A percentile compares a stretch with the other conserved stretches of the same genome.
Conservation (phyloP, 2,329 filamentous ascomycete genomes). For the Fusarium fujikuroi region DNA sequence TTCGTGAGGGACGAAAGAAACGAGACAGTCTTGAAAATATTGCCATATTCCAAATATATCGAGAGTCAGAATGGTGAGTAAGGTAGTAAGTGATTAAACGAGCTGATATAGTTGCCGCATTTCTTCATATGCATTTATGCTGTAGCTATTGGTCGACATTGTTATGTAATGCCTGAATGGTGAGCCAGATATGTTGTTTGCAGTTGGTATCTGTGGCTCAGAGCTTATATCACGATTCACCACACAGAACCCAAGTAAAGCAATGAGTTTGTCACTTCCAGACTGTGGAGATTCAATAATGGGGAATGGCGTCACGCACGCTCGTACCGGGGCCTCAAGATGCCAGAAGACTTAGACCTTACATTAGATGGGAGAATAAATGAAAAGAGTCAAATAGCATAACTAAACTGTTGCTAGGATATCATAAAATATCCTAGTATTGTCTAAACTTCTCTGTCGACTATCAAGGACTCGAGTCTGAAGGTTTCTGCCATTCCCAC, state of each 20-base stretch:
- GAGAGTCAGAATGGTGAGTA: neutral
- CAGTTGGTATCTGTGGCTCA: neutral
- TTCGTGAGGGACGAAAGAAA: neutral
- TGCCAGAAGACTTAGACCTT: neutral
- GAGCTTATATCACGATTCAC: neutral
- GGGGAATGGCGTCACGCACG: neutral
- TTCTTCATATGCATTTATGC: neutral
- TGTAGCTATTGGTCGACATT: neutral
- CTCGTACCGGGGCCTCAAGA: neutral
- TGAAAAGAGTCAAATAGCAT: neutral
- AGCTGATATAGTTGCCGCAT: neutral
- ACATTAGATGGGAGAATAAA: neutral
- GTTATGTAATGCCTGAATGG: neutral
- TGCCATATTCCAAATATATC: neutral
- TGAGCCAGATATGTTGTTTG: neutral
- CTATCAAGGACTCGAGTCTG: neutral
- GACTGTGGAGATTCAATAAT: slow-evolving; percentile 2
- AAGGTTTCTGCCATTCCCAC: neutral
- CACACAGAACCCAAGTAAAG: neutral
- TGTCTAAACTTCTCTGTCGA: neutral
- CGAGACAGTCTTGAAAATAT: neutral
- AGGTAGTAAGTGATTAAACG: neutral
- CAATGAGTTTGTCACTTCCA: neutral
- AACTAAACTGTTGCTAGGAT: neutral
- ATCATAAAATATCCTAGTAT: neutral